Evolutionary conservation across 1,284 basidiomycete species (phyloP), one percentile per base, ranked within the genome.

Genomic region (Apiotrichum laibachii): DNA sequence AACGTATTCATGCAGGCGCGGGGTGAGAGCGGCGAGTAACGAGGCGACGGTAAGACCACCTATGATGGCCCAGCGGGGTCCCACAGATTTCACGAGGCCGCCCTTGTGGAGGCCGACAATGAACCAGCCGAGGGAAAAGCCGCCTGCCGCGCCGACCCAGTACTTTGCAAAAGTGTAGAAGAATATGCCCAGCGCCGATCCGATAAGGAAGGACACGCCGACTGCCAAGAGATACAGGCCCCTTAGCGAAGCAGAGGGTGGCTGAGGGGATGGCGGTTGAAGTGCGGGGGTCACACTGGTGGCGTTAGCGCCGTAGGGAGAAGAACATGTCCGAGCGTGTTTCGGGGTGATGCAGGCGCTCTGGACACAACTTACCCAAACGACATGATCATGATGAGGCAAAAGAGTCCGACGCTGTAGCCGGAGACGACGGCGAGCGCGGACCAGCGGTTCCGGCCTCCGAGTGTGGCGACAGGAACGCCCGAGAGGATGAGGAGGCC

Each of bases 391-490:
- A 97, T 85, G 63, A 91, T 87, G 68, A 92, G 82, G 72, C 90
- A 90, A 71, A 90, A 86, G 61, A 96, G 84, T 15, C 91, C 85
- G 52, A 92, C 81, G 49, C 89, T 85, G 79, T 95, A 97, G 76
- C 91, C 92, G 48, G 92, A 90, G 64, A 89, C 87, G 69, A 95
- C 82, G 74, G 94, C 94, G 80, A 93, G 88, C 10, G 91, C 92
- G n/a, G 90, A 88, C 91, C 92, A 92, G 82, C 92, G 82, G 74
- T 93, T 93, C 82, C 92, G 93, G 78, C 92, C 90, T 21, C 94
- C 94, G 77, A 90, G 86, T 67, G 92, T 91, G 1, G 89, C 88
- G 62, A 90, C 90, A 5, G 92, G 90, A 16, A 94, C 81, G 57
- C 94, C 94, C 9, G 89, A 90, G 52, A 95, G 69, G 67, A 97